Evolutionary conservation across 495 filamentous ascomycete species (phyloP), one percentile per base, ranked within the genome.

Genomic region (Hyaloscypha variabilis): DNA sequence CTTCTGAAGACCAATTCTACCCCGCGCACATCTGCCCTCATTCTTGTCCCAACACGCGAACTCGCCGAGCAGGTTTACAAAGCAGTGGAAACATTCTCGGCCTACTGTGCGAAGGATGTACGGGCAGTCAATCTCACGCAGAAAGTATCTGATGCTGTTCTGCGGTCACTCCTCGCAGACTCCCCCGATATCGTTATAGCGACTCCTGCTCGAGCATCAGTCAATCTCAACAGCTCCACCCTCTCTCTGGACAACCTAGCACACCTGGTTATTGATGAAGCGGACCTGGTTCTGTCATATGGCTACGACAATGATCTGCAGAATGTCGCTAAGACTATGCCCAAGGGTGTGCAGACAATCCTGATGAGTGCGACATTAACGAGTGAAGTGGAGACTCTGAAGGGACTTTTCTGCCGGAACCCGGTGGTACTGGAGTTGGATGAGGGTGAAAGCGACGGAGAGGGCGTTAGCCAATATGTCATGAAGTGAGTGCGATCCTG

Each of bases 331-430:
- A 87, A 89, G 69, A 80, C 87, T 6, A 79, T 97, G 31, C 92
- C 94, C 2, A 89, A 89, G 65, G 92, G 92, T 6, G 82, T 96
- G 19, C 95, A 99, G 78, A 94, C 91, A 6, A 88, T 92, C 72
- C 82, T 99, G 65, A 95, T 95, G 89, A 96, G 92, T 70, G 95
- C 95, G 14, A 97, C 95, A 0, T 83, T 99, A 19, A 91, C 89
- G 5, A 82, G 88, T 0, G 95, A 98, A 72, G 86, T 97, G 6
- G 91, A 97, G 54, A 88, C 85, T 3, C 73, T 99, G 63, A 96
- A 95, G 75, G 85, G 84, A 3, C 81, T 97, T 24, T 97, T 98
- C 77, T 96, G 91, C 76, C 85, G 90, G 36, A 89, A 89, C 68
- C 94, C 94, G 3, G 80, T 73, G 1, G 74, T 94, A 25, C 74